Conservation (phyloP, 495 filamentous ascomycete genomes). For the Podospora conica region DNA sequence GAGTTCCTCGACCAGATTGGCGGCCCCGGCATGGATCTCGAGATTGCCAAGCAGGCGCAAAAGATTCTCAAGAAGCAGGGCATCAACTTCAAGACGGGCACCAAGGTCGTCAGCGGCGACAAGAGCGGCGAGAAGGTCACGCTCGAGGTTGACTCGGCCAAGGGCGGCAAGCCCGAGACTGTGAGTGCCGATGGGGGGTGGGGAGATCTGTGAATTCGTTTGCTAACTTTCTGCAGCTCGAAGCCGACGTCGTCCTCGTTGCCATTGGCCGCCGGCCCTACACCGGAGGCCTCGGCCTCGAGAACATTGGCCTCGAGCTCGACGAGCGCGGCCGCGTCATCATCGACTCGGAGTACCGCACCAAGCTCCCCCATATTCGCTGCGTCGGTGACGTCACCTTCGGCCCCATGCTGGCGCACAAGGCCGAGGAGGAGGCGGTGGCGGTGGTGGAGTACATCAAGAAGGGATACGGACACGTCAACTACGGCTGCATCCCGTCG, state of each 20-base stretch:
- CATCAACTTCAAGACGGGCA: slow-evolving; percentile 96
- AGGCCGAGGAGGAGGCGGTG: slow-evolving; percentile 97
- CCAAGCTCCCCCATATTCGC: slow-evolving; percentile 92
- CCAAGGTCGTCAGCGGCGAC: slow-evolving; percentile 87
- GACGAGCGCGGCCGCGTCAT: slow-evolving; percentile 91
- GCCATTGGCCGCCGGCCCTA: slow-evolving; percentile 95
- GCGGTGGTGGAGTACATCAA: slow-evolving; percentile 93
- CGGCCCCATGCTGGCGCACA: slow-evolving; percentile 98
- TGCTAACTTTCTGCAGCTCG: slow-evolving; percentile 53
- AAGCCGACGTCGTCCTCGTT: slow-evolving; percentile 93
- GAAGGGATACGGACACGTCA: slow-evolving; percentile 96
- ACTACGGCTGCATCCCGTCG: slow-evolving; percentile 94
- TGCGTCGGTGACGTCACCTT: slow-evolving; percentile 96
- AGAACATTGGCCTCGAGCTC: slow-evolving; percentile 90
- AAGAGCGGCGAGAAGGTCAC: slow-evolving; percentile 66
- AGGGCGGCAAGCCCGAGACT: slow-evolving; percentile 90
- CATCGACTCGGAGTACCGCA: slow-evolving; percentile 98
- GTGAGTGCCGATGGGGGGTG: slow-evolving; percentile 43
- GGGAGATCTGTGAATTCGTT: not conserved
- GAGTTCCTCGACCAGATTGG: slow-evolving; percentile 96
- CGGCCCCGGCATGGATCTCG: slow-evolving; percentile 93
- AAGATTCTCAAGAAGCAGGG: slow-evolving; percentile 95
- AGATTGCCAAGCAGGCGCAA: slow-evolving; percentile 86
- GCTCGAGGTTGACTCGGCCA: slow-evolving; percentile 82
- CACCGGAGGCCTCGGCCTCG: slow-evolving; percentile 81